Evolutionary conservation across 2,329 filamentous ascomycete species (phyloP).

Genomic region (Diaporthe citriasiana): DNA sequence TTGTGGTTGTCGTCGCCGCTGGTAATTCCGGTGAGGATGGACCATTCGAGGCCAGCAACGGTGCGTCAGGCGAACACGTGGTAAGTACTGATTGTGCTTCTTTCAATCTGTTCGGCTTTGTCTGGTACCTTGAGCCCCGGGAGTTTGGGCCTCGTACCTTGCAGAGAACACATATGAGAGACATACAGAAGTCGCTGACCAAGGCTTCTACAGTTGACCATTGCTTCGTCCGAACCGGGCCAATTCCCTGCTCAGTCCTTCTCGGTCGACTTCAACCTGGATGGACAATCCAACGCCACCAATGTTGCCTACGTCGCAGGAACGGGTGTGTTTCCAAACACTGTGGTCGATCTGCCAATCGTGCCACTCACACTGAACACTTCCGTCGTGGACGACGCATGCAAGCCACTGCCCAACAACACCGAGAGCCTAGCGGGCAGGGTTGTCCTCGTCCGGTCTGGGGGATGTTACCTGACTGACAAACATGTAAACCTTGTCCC

Average conservation of each 20-base stretch:
- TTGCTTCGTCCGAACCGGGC: conserved; percentile 16
- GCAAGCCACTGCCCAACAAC: conserved; percentile 48
- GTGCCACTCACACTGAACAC: conserved; percentile 42
- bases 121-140: background rate
- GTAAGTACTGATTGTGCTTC: background rate
- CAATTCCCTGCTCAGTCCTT: conserved; percentile 1
- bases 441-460: conserved; percentile 56
- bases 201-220: background rate
- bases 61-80: conserved; percentile 36
- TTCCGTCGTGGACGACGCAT: conserved; percentile 49
- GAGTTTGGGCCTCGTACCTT: background rate
- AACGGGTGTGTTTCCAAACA: conserved; percentile 18
- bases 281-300: conserved; percentile 10
- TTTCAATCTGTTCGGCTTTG: conserved; percentile 18
- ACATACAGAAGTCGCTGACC: background rate
- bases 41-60: conserved; percentile 34
- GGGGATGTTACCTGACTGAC: conserved; percentile 45
- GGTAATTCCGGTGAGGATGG: conserved; percentile 36
- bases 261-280: conserved; percentile 13
- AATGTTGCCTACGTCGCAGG: conserved; percentile 6
- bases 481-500: conserved; percentile 56
- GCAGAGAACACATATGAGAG: background rate
- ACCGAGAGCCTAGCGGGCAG: conserved; percentile 50
- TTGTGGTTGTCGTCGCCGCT: conserved; percentile 38
- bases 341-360: conserved; percentile 37